A percentile compares a stretch with the other conserved stretches of the same genome.
These are phyloP conservation scores for Xylaria flabelliformis DNA, from an alignment of 495 filamentous ascomycete species.

Conservation along the genomic window DNA sequence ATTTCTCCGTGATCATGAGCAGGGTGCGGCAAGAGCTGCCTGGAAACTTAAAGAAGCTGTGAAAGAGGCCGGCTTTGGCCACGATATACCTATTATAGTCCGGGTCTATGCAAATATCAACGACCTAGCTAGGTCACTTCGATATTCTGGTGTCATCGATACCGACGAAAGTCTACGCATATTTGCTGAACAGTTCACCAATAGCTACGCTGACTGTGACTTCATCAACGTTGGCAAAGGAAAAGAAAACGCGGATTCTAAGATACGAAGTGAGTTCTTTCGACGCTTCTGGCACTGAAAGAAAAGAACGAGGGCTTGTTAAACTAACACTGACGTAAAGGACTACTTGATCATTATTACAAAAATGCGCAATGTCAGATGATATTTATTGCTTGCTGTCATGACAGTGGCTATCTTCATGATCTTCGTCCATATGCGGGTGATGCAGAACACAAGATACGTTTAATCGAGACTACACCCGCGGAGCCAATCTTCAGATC, in stretches of 20 bases:
- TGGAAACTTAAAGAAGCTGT: constrained; percentile 41
- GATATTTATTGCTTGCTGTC: constrained; percentile 42
- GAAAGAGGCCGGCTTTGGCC: constrained; percentile 33
- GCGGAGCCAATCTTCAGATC: constrained; percentile 40
- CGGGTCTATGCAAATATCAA: constrained; percentile 44
- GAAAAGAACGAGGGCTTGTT: neutral
- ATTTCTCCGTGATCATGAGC: constrained; percentile 36
- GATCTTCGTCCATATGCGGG: constrained; percentile 43
- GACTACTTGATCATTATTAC: constrained; percentile 42
- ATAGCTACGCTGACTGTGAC: constrained; percentile 42
- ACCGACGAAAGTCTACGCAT: constrained; percentile 38
- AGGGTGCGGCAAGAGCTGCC: constrained; percentile 40
- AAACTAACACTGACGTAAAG: constrained; percentile 31
- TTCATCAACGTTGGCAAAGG: constrained; percentile 45
- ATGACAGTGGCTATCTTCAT: constrained; percentile 44
- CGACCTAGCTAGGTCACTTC: constrained; percentile 41
- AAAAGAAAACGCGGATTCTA: constrained; percentile 44
- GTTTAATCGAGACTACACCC: constrained; percentile 41
- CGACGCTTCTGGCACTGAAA: neutral
- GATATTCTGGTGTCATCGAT: constrained; percentile 38
- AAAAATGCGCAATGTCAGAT: constrained; percentile 43
- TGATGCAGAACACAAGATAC: constrained; percentile 28
- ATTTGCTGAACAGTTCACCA: constrained; percentile 43
- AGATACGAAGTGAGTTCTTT: constrained; percentile 40
- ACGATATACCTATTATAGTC: constrained; percentile 42